Evolutionary conservation across 306 rosid species (phyloP).

Genomic region (Castanopsis chinensis): DNA sequence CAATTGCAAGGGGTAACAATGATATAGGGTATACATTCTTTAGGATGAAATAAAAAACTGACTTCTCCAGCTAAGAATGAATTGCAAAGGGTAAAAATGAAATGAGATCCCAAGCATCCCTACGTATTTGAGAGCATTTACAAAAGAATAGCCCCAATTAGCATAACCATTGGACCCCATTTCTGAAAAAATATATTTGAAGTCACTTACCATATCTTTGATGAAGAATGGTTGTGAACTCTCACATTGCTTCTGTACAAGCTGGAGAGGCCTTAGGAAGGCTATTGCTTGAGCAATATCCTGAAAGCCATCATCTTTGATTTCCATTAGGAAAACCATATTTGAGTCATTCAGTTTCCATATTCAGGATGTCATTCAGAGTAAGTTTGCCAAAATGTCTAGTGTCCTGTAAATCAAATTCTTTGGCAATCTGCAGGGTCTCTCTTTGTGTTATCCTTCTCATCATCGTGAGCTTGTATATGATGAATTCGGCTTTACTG

Average conservation of each 20-base stretch:
- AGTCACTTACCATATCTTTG: neutral
- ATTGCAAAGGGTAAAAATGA: neutral
- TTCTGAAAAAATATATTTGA: neutral
- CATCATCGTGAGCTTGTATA: constrained; percentile 81
- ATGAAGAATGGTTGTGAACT: neutral
- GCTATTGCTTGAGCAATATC: neutral
- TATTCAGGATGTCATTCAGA: constrained; percentile 43
- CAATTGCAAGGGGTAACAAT: neutral
- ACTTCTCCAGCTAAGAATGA: neutral
- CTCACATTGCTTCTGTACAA: neutral
- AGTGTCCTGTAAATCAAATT: constrained; percentile 56
- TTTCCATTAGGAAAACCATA: neutral
- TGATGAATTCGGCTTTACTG: constrained; percentile 69
- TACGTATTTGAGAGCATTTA: neutral
- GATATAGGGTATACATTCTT: neutral
- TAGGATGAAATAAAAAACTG: neutral
- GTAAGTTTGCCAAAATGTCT: constrained; percentile 58
- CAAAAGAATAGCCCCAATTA: neutral
- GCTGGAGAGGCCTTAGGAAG: neutral
- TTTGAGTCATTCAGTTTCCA: constrained; percentile 35
- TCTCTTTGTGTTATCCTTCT: constrained; percentile 56
- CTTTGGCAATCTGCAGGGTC: constrained; percentile 45
- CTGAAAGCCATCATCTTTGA: neutral
- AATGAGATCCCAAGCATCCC: neutral
- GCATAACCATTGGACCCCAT: neutral